These are phyloP conservation scores for Omphalea diandra DNA, from an alignment of 441 rosid genomes.

Conservation along the genomic window DNA sequence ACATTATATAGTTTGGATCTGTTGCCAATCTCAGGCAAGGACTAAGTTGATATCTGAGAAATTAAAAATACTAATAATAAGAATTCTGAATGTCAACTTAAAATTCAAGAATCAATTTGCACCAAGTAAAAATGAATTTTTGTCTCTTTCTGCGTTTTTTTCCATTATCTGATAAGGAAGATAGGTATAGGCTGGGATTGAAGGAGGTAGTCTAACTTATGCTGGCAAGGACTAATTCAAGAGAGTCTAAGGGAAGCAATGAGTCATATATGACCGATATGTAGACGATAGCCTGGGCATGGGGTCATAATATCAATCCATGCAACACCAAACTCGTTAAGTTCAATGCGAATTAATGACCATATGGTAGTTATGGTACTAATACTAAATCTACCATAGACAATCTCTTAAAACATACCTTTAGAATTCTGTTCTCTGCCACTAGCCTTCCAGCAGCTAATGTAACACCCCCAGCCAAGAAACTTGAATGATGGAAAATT, in stretches of 20 bases:
- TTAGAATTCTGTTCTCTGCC: conserved; percentile 64
- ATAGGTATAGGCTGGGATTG: background rate
- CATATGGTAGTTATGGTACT: background rate
- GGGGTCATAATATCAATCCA: too few relatives aligned
- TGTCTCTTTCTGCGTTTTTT: background rate
- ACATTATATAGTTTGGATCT: background rate
- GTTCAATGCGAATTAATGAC: background rate
- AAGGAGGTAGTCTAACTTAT: too few relatives aligned
- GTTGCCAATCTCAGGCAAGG: background rate
- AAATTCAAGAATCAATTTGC: background rate
- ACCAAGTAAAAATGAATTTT: background rate
- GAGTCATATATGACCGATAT: background rate
- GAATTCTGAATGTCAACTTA: background rate
- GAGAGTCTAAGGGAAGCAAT: background rate
- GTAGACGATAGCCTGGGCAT: background rate
- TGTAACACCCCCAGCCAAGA: conserved; percentile 93
- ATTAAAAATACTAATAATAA: too few relatives aligned
- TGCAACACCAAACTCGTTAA: background rate
- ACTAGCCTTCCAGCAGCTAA: conserved; percentile 83
- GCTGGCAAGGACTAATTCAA: too few relatives aligned
- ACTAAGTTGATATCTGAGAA: background rate
- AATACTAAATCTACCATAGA: background rate
- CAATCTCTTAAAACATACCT: conserved; percentile 39
- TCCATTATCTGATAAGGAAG: background rate
- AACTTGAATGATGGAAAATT: conserved; percentile 87